Conservation (phyloP, 2,329 filamentous ascomycete species). For the Ceratocystis ficicola region DNA sequence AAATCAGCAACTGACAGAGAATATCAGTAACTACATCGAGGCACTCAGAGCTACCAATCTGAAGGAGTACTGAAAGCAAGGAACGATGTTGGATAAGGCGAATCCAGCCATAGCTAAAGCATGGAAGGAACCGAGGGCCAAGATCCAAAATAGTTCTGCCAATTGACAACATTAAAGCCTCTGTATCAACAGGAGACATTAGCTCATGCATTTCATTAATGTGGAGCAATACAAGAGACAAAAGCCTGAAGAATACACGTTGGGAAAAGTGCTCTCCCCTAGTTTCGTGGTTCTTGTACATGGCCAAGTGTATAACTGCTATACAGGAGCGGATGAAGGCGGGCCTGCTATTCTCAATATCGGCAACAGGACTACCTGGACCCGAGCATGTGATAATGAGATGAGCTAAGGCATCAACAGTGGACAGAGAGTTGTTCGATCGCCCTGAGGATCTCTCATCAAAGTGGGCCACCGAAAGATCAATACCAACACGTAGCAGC, state of each 20-base stretch:
- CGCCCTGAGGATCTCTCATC: conserved; percentile 57
- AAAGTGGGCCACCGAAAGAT: conserved; percentile 64
- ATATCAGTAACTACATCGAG: conserved; percentile 65
- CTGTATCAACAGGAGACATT: conserved; percentile 6
- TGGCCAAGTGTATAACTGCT: conserved; percentile 62
- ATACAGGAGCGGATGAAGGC: conserved; percentile 67
- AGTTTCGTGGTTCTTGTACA: conserved; percentile 75
- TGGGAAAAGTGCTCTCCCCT: conserved; percentile 74
- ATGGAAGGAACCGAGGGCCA: conserved; percentile 64
- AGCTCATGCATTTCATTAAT: conserved; percentile 43
- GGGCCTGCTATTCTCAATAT: conserved; percentile 36
- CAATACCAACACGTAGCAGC: conserved; percentile 72
- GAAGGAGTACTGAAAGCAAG: conserved; percentile 68
- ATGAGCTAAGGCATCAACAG: conserved; percentile 71
- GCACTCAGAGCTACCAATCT: conserved; percentile 35
- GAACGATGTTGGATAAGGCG: conserved; percentile 70
- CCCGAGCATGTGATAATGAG: conserved; percentile 61
- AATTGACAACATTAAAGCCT: conserved; percentile 27
- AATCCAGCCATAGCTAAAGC: conserved; percentile 78
- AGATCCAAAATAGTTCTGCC: conserved; percentile 54
- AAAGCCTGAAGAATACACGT: conserved; percentile 79
- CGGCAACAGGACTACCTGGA: conserved; percentile 13
- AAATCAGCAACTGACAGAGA: conserved; percentile 57
- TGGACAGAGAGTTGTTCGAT: conserved; percentile 36
- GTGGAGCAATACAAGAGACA: conserved; percentile 63